Percentiles rank a stretch among this genome's conserved stretches.
Conservation (phyloP, 73 alveolate species). For the Blepharisma japonicum region DNA sequence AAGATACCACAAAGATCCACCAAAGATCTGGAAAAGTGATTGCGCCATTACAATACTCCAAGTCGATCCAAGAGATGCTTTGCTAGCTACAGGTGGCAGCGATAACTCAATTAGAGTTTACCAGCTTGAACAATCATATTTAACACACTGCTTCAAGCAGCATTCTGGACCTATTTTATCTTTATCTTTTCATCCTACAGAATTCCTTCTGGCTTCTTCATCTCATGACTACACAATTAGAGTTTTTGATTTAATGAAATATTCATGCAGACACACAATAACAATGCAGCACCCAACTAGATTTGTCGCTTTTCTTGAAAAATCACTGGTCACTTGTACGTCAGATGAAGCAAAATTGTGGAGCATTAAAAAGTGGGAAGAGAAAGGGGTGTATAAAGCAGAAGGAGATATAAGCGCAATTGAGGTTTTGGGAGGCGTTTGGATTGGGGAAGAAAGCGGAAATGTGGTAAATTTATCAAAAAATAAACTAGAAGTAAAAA, state of each 20-base stretch:
- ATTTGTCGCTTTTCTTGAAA: too few species aligned
- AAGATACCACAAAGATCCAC: too few species aligned
- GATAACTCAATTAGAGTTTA: slow-evolving; percentile 17
- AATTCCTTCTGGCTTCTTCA: neutral
- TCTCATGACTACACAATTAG: slow-evolving; percentile 1
- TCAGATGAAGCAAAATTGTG: too few species aligned
- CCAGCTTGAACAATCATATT: neutral
- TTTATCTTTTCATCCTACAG: neutral
- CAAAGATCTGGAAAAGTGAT: neutral
- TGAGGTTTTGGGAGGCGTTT: neutral
- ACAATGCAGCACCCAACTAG: too few species aligned
- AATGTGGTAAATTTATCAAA: neutral
- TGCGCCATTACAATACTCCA: neutral
- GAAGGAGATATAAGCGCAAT: neutral
- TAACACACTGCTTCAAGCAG: slow-evolving; percentile 3
- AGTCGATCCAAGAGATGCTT: slow-evolving; percentile 5
- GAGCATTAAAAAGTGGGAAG: neutral
- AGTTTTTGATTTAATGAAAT: too few species aligned
- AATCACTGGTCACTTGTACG: too few species aligned
- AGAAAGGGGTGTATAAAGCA: neutral
- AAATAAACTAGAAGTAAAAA: slow-evolving; percentile 4
- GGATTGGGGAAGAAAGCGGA: neutral
- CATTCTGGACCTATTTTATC: neutral
- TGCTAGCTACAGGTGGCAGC: slow-evolving; percentile 16
- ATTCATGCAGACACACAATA: too few species aligned